phyloP scores from a whole-genome alignment of 2,329 filamentous ascomycete species.

The Paraphoma chrysanthemicola region DNA sequence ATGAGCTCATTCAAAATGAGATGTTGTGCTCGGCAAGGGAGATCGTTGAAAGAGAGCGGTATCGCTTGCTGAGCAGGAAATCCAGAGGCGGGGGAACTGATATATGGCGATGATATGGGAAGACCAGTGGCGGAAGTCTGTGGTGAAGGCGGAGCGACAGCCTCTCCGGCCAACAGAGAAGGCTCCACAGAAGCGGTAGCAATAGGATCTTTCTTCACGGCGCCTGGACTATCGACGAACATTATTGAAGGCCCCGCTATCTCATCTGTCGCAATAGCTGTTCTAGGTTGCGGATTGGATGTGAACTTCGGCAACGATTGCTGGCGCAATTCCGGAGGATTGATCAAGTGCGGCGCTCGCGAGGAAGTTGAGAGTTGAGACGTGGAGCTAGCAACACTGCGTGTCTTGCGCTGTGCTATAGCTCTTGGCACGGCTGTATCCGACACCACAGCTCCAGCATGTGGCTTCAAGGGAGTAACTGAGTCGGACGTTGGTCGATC shows the following conservation, averaged over 20 bases:
- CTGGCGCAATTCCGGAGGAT: conserved; percentile 59
- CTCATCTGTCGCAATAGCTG: conserved; percentile 68
- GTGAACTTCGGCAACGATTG: conserved; percentile 71
- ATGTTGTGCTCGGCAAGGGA: conserved; percentile 84
- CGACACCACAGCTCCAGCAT: conserved; percentile 32
- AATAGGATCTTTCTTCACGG: conserved; percentile 28
- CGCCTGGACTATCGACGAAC: conserved; percentile 64
- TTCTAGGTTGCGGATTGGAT: conserved; percentile 75
- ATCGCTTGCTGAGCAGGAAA: conserved; percentile 67
- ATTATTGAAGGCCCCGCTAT: conserved; percentile 74
- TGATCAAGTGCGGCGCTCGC: conserved; percentile 37
- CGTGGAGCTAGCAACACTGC: conserved; percentile 22
- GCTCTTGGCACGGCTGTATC: conserved; percentile 33
- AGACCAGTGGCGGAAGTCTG: conserved; percentile 1
- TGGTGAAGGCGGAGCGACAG: conserved; percentile 9
- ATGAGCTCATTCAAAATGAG: conserved; percentile 88
- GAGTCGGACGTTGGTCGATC: conserved; percentile 24
- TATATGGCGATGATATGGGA: conserved; percentile 1
- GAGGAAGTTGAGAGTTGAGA: conserved; percentile 28
- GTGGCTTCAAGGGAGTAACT: conserved; percentile 32
- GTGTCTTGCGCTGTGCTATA: conserved; percentile 7
- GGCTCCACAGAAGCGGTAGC: conserved; percentile 12
- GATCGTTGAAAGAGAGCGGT: conserved; percentile 82
- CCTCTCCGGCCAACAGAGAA: conserved; percentile 5
- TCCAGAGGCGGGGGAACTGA: conserved; percentile 42